Base-by-base conservation (phyloP, 129 eudicot species). In the Dittrichia graveolens region DNA sequence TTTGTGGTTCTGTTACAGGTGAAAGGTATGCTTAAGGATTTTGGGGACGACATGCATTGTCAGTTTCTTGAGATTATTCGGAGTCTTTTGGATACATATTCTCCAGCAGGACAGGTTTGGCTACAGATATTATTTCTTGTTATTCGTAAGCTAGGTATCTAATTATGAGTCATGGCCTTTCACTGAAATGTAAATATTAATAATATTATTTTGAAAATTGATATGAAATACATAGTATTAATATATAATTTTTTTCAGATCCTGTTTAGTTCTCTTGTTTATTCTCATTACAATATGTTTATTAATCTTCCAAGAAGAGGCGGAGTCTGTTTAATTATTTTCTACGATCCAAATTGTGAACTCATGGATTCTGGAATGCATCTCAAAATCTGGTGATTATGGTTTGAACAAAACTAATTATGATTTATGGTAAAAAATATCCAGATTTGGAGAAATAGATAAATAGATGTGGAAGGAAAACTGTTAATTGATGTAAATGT, bases 41-140 rank as follows among this genome's bases (percentile, higher is more conserved):
- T 84, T 82, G 98, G 90, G 50, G 95, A 87, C 74, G 91, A 90
- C 53, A 93, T 93, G 98, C 95, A 93, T 78, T 87, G 95, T 79
- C 98, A 93, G 52, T 93, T 90, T 79, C 87, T 87, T 80, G 98
- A 93, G 80, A 93, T 90, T 74, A 81, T 93, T 68, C 88, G 90
- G 42, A 87, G 83, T 80, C 95, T 93, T 78, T 77, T 93, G 84
- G 98, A 93, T 77, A 73, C 85, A 18, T 72, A 60, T 74, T 5
- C 90, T 62, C 74, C 98, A 58, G 90, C 92, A 31, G 74, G 83
- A 66, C 98, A 85, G 98, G 98, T 92, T 73, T 37, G 61, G 67
- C 69, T 67, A 2, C 55, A 24, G 9, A n/a, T 81, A 16, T 42
- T 4, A 66, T 39, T 41, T 57, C 31, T 60, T 65, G 42, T 50